A percentile compares a stretch with the other conserved stretches of the same genome.
Evolutionary conservation across 2,329 filamentous ascomycete genomes (phyloP).

Genomic region (Neonectria hederae): DNA sequence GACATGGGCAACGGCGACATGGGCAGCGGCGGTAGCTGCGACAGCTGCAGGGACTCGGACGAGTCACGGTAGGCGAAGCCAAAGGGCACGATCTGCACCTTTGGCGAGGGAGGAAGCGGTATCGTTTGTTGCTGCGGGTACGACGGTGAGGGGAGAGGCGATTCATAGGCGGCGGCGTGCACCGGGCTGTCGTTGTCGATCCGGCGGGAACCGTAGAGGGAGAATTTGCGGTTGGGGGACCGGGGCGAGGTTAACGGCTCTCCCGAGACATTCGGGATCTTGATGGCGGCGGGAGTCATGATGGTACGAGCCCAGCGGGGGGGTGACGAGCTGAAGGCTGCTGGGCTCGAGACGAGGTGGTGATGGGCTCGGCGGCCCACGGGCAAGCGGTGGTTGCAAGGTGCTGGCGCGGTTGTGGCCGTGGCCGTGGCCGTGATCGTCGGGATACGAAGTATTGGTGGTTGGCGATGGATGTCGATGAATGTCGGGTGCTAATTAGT

Average conservation of each 20-base stretch:
- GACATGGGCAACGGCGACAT: constrained; percentile 47
- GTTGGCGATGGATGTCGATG: constrained; percentile 18
- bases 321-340: constrained; percentile 25
- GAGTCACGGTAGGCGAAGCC: constrained; percentile 34
- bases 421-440: constrained; percentile 30
- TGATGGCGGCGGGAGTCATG: constrained; percentile 38
- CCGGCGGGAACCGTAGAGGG: constrained; percentile 31
- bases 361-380: constrained; percentile 39
- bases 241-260: constrained; percentile 10
- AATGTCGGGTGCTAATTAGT: constrained; percentile 26
- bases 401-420: constrained; percentile 24
- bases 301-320: constrained; percentile 20
- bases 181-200: constrained; percentile 34
- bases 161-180: constrained; percentile 35
- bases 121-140: constrained; percentile 27
- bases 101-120: constrained; percentile 37
- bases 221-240: constrained; percentile 38
- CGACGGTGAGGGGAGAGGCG: constrained; percentile 38
- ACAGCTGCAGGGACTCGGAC: constrained; percentile 35
- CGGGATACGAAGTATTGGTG: constrained; percentile 5
- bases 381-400: constrained; percentile 23
- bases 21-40: constrained; percentile 48
- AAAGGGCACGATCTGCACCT: constrained; percentile 37
- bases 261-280: constrained; percentile 31
- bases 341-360: constrained; percentile 33